These are phyloP conservation scores for Hamiltosporidium tvaerminnensis DNA, from an alignment of 371 early-diverging fungal genomes.

Conservation along the genomic window DNA sequence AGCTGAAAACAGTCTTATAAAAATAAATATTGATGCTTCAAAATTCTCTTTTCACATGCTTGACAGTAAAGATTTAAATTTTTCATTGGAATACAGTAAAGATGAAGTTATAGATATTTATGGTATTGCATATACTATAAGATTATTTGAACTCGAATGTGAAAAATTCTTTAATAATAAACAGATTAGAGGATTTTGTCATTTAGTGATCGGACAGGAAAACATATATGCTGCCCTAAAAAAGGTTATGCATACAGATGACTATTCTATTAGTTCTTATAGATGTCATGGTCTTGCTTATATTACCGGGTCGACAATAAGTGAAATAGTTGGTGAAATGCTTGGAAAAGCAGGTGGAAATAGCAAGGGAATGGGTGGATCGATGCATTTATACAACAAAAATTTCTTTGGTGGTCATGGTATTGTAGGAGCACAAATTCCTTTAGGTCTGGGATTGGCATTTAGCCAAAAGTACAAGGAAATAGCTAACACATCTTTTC, in stretches of 20 bases:
- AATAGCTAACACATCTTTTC: constrained; percentile 39
- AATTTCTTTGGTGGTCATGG: constrained; percentile 97
- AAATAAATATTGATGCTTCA: too few species aligned
- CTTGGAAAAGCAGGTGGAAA: constrained; percentile 68
- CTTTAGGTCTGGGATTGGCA: constrained; percentile 85
- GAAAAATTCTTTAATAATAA: constrained; percentile 69
- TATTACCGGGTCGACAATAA: constrained; percentile 63
- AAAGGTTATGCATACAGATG: constrained; percentile 64
- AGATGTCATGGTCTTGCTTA: constrained; percentile 93
- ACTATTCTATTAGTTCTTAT: constrained; percentile 87
- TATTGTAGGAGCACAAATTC: constrained; percentile 96
- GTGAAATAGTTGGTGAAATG: constrained; percentile 65
- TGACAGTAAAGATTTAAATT: too few species aligned
- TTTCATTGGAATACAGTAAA: too few species aligned
- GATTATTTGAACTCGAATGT: neutral
- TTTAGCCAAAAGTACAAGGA: constrained; percentile 79
- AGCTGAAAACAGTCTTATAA: too few species aligned
- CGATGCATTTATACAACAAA: constrained; percentile 94
- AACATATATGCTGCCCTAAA: constrained; percentile 85
- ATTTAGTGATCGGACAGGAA: constrained; percentile 94
- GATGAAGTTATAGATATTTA: too few species aligned
- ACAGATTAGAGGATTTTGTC: constrained; percentile 92
- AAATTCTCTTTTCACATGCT: too few species aligned
- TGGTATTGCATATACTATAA: neutral
- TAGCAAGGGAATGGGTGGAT: constrained; percentile 92